Base-by-base conservation (phyloP, 2,329 filamentous ascomycete genomes). In the Canariomyces notabilis region DNA sequence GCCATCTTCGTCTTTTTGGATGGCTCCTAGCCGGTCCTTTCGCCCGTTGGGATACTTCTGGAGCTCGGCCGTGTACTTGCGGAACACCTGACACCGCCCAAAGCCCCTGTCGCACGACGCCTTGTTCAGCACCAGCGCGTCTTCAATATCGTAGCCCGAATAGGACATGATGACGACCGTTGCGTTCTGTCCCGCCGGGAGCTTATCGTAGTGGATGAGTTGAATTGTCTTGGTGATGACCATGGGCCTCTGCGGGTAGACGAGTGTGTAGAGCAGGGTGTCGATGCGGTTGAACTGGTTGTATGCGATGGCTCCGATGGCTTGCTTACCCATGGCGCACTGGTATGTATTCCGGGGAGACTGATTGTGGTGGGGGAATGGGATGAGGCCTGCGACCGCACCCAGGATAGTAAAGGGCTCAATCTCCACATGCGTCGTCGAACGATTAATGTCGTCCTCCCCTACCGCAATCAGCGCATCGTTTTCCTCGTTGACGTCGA, bases 321-420 rank as follows among this genome's bases (percentile, higher is more conserved):
- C 93, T 85, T 98, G 93, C 71, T 98, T 98, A 79, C 93, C 93
- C 93, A 98, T 98, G 69, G 93, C 93, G 70, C 91, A 96, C 75
- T 97, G 91, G 62, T 98, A 98, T 0, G 93, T 98, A 64, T 98
- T 98, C 76, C 93, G 80, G 8, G 93, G 93, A 14, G 94, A 98
- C 66, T 98, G 93, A 67, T 98, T 98, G 73, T 98, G 93, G 65
- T 98, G 93, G 7, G 93, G 93, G 62, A 97, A 98, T 4, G 93
- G 93, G 64, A 98, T 98, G 31, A 98, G 75, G 35, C 93, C 93
- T 32, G 93, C 93, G 20, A 98, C 93, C 37, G 93, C 93, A 20
- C 93, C 93, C 12, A 98, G 78, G 40, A 98, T 85, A 1, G 93
- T 98, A 63, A 98, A 98, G 0, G 94, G 94, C 64, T 98, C 93